Conservation (phyloP, 2,329 filamentous ascomycete genomes). For the Magnaporthales sp. region DNA sequence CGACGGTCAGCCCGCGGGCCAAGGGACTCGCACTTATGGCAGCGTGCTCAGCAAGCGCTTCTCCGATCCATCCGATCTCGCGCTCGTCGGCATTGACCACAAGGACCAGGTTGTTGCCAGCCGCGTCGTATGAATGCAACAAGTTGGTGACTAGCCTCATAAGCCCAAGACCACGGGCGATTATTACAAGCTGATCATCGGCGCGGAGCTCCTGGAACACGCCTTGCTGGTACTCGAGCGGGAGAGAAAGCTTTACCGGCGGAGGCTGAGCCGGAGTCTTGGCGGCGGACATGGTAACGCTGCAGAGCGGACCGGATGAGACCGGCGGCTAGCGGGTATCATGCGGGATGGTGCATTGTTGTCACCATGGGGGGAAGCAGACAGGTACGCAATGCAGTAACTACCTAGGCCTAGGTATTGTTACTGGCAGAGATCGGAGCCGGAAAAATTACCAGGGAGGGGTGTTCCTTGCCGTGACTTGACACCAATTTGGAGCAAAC, state of each 20-base stretch:
- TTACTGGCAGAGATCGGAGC: not conserved
- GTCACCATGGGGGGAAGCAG: not conserved
- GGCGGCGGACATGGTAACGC: conserved; percentile 10
- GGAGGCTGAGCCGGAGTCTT: conserved; percentile 2
- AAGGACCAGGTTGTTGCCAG: conserved; percentile 85
- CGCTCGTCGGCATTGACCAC: conserved; percentile 83
- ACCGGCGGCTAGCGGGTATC: not conserved
- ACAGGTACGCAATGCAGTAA: too few relatives aligned
- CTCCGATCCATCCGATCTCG: conserved; percentile 95
- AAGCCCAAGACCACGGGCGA: conserved; percentile 86
- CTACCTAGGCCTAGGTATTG: too few relatives aligned
- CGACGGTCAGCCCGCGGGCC: conserved; percentile 77
- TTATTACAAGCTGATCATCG: conserved; percentile 88
- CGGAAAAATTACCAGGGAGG: not conserved
- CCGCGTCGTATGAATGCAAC: conserved; percentile 92
- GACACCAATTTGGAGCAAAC: not conserved
- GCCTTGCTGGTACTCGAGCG: conserved; percentile 87
- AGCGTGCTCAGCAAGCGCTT: conserved; percentile 90
- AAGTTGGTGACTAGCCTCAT: conserved; percentile 92
- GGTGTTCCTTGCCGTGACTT: not conserved
- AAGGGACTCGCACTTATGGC: conserved; percentile 76
- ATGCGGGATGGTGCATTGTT: not conserved
- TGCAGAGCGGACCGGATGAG: not conserved
- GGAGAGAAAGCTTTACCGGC: conserved; percentile 74
- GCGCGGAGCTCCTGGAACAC: conserved; percentile 83